Conservation (phyloP, 164 flowering plant species). For the Saururus chinensis region DNA sequence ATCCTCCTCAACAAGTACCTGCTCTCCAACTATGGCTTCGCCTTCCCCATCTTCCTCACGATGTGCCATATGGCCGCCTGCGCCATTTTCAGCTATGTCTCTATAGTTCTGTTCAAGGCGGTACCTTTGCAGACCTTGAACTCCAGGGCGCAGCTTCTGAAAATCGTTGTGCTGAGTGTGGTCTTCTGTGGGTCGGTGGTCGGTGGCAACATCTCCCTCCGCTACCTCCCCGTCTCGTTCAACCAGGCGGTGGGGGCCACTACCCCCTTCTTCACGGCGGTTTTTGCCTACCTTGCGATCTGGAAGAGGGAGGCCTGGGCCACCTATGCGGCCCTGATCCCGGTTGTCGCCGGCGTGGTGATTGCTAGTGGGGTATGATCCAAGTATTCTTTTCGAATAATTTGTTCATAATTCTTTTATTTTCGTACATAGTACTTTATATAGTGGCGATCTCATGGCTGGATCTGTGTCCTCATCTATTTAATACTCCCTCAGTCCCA, state of each 20-base stretch:
- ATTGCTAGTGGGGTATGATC: slow-evolving; percentile 65
- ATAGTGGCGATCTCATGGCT: background rate
- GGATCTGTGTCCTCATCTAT: background rate
- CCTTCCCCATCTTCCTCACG: slow-evolving; percentile 72
- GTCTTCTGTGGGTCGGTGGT: slow-evolving; percentile 72
- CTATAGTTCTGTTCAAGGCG: slow-evolving; percentile 40
- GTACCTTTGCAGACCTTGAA: slow-evolving; percentile 51
- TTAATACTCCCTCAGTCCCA: too few species aligned
- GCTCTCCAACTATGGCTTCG: slow-evolving; percentile 59
- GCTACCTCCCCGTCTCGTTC: slow-evolving; percentile 64
- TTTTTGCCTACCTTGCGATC: slow-evolving; percentile 55
- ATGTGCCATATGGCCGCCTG: slow-evolving; percentile 88
- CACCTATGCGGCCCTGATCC: slow-evolving; percentile 64
- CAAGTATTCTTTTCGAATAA: background rate
- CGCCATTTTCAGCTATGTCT: slow-evolving; percentile 55
- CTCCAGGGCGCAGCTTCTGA: slow-evolving; percentile 51
- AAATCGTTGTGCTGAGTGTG: slow-evolving; percentile 47
- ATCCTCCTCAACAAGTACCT: slow-evolving; percentile 62
- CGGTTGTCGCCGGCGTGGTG: slow-evolving; percentile 67
- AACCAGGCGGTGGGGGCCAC: slow-evolving; percentile 86
- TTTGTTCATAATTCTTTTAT: background rate
- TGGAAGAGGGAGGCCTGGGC: slow-evolving; percentile 71
- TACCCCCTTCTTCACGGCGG: slow-evolving; percentile 72
- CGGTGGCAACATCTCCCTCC: slow-evolving; percentile 63
- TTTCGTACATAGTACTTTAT: background rate